These are phyloP conservation scores for Glebionis coronaria DNA, from an alignment of 129 eudicot species.

Conservation along the genomic window DNA sequence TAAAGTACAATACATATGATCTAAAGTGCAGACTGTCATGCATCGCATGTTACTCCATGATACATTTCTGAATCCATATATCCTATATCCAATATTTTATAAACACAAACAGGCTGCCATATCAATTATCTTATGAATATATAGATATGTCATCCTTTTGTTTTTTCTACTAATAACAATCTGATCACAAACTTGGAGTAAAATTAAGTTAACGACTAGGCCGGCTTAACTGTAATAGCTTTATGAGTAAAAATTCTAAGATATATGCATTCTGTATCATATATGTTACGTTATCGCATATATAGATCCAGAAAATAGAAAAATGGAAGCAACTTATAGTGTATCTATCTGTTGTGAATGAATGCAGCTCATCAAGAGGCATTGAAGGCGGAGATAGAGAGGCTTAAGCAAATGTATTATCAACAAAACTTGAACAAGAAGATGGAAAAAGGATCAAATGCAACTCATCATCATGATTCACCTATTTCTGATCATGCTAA, in stretches of 20 bases:
- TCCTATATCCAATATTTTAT: conserved; percentile 24
- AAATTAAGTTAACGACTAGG: not conserved
- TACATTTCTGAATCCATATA: conserved; percentile 33
- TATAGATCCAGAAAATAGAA: not conserved
- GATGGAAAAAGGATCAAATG: conserved; percentile 43
- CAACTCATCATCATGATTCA: conserved; percentile 31
- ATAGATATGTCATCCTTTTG: not conserved
- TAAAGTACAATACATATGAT: conserved; percentile 6
- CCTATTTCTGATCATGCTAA: conserved; percentile 37
- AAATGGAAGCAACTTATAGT: not conserved
- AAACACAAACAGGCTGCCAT: conserved; percentile 25
- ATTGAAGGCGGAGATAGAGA: conserved; percentile 87
- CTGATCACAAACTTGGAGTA: not conserved
- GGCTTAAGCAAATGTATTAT: conserved; percentile 76
- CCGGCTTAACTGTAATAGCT: not conserved
- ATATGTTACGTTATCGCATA: no score
- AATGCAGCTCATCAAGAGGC: conserved; percentile 95
- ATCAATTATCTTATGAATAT: conserved; percentile 7
- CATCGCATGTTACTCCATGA: conserved; percentile 41
- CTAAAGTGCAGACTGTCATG: conserved; percentile 22
- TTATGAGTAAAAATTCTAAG: not conserved
- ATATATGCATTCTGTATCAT: no score
- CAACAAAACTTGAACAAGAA: conserved; percentile 61
- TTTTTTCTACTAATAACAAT: not conserved
- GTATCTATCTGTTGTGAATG: not conserved